Evolutionary conservation across 2,329 filamentous ascomycete species (phyloP).

Genomic region (Fusarium domesticum): DNA sequence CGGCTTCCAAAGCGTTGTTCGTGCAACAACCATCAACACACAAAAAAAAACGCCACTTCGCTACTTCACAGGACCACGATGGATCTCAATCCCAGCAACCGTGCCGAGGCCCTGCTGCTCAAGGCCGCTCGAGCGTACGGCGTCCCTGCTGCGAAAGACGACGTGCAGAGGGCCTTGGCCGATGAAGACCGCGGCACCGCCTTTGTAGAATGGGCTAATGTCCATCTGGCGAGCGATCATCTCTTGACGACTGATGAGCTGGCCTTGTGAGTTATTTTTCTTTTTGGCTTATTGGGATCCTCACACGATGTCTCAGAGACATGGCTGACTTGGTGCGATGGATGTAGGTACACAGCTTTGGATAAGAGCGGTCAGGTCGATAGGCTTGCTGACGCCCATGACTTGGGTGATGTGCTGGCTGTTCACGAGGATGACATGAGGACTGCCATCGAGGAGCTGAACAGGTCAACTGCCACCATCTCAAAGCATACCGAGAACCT

Average conservation of each 20-base stretch:
- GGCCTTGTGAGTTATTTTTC: slow-evolving; percentile 42
- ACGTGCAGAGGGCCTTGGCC: slow-evolving; percentile 37
- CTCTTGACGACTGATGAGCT: slow-evolving; percentile 55
- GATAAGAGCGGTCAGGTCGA: slow-evolving; percentile 49
- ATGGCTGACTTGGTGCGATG: slow-evolving; percentile 14
- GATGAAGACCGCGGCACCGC: slow-evolving; percentile 35
- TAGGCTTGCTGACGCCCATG: slow-evolving; percentile 42
- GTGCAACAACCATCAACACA: slow-evolving; percentile 20
- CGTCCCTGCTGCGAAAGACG: slow-evolving; percentile 34
- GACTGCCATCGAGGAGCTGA: slow-evolving; percentile 61
- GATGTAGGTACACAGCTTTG: slow-evolving; percentile 48
- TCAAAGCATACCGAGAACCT: slow-evolving; percentile 61
- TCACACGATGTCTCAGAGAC: slow-evolving; percentile 7
- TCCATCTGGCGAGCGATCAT: slow-evolving; percentile 49
- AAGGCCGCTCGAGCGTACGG: slow-evolving; percentile 33
- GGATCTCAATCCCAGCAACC: slow-evolving; percentile 27
- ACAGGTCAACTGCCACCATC: slow-evolving; percentile 61
- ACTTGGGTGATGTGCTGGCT: slow-evolving; percentile 47
- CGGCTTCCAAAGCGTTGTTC: slow-evolving; percentile 9
- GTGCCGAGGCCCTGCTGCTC: slow-evolving; percentile 35
- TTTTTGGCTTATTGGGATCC: too few relatives aligned
- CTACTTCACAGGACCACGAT: slow-evolving; percentile 33
- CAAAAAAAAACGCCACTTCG: slow-evolving; percentile 33
- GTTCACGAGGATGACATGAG: slow-evolving; percentile 59
- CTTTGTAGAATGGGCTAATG: slow-evolving; percentile 47